Base-by-base conservation (phyloP, 371 early-diverging fungal species). In the Syncephalastrum monosporum region DNA sequence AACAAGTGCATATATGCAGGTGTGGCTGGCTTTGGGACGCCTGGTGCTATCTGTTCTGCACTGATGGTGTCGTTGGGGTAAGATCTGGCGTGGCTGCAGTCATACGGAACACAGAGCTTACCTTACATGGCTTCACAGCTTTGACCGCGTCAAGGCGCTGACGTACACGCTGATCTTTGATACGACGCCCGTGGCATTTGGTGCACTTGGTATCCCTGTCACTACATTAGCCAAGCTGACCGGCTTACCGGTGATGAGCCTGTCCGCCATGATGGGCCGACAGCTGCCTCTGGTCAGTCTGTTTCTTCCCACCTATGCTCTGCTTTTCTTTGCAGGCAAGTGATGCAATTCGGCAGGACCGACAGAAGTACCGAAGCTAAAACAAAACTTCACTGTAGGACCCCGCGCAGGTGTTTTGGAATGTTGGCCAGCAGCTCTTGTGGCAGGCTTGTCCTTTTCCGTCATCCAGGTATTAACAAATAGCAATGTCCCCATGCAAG, bases 31-130 rank as follows among this genome's bases (percentile, higher is more conserved):
- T 75, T 75, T 54, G 76, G 76, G 55, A 76, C 67, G 10, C 76
- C 76, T 3, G 76, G 76, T 51, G 76, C 76, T 6, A 76, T 76
- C 51, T 76, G 76, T 46, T 76, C 76, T 2, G 71, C 76, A 0
- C 55, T 76, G 38, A 55, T 76, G 71, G 73, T 76, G 1, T 72
- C 72, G n/a, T 62, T 75, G 23, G 76, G 76, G 70, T 72, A 67
- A 61, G 47, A 44, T 19, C n/a, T 42, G 57, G 38, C 12, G 8
- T 33, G 38, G 38, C 8, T 33, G 38, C 38, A 33, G 12, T 8
- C 6, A 10, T 5, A 33, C 10, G 21, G 25, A 17, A 21, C 10
- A 23, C 8, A 19, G 27, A 50, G 29, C 44, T 33, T 21, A 52
- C 16, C 24, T 53, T 17, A 52, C 41, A 4, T 38, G 38, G 10